Conservation (phyloP, 169 alveolate species). For the Plasmodium cynomolgi region DNA sequence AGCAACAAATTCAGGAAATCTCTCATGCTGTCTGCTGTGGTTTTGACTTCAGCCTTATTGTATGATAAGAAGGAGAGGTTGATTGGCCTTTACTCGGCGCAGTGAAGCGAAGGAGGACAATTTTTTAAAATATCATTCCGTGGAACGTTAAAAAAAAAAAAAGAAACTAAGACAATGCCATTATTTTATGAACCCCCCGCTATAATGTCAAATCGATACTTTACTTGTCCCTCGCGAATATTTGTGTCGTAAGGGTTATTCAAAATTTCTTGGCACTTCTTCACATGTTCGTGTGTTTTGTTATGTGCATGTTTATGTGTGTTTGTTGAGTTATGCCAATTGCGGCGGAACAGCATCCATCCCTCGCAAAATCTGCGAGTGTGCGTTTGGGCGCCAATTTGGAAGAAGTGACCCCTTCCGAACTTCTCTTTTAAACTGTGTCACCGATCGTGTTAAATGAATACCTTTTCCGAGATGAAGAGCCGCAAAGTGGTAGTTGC, state of each 20-base stretch:
- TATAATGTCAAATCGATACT: neutral
- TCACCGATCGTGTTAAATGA: neutral
- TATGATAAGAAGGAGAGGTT: conserved; percentile 37
- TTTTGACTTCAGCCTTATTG: conserved; percentile 30
- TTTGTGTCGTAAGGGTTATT: neutral
- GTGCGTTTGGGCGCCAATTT: neutral
- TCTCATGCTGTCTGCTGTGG: conserved; percentile 17
- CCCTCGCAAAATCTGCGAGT: conserved; percentile 2
- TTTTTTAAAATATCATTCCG: neutral
- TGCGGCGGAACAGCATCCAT: neutral
- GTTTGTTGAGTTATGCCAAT: neutral
- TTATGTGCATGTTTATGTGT: neutral
- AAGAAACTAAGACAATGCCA: neutral
- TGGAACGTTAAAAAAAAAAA: neutral
- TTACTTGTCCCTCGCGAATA: neutral
- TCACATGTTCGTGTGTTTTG: neutral
- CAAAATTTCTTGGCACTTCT: neutral
- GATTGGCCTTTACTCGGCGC: neutral
- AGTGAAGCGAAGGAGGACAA: neutral
- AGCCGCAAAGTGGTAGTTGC: neutral
- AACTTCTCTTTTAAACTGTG: neutral
- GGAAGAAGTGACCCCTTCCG: neutral
- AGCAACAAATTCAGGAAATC: conserved; percentile 31
- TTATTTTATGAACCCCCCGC: neutral
- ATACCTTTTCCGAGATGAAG: neutral